Percentiles rank a stretch among this genome's conserved stretches.
phyloP scores from a whole-genome alignment of 2,329 filamentous ascomycete genomes.

The Aquanectria penicillioides region DNA sequence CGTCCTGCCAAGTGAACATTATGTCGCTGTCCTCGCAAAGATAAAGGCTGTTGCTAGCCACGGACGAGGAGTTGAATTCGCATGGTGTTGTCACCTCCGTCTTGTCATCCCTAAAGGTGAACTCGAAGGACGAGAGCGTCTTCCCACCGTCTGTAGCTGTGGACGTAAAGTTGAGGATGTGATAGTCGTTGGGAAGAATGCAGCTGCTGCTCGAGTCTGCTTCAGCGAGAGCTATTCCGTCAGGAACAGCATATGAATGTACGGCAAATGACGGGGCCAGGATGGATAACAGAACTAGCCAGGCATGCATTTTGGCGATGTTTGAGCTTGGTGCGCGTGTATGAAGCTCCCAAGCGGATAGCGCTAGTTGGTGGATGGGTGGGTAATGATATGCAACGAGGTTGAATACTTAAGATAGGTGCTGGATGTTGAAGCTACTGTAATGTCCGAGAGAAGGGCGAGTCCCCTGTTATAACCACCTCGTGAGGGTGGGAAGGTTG shows the following conservation, averaged over 20 bases:
- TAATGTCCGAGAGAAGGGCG: not conserved
- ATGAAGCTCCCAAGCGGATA: not conserved
- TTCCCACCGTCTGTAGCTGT: conserved; percentile 47
- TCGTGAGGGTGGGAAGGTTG: too few species aligned
- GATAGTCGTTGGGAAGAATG: conserved; percentile 51
- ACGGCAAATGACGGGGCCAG: conserved; percentile 35
- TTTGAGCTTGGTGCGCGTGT: conserved; percentile 6
- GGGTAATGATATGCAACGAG: too few species aligned
- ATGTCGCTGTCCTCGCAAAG: conserved; percentile 53
- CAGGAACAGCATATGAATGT: conserved; percentile 42
- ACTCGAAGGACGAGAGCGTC: conserved; percentile 48
- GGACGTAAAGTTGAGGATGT: conserved; percentile 50
- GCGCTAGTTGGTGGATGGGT: too few species aligned
- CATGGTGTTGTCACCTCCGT: conserved; percentile 55
- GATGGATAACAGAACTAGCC: conserved; percentile 33
- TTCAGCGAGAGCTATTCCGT: conserved; percentile 38
- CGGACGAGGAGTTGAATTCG: conserved; percentile 54
- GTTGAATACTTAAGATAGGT: too few species aligned
- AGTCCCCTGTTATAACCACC: not conserved
- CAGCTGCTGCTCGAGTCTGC: conserved; percentile 43
- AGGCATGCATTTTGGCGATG: conserved; percentile 30
- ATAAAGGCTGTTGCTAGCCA: conserved; percentile 42
- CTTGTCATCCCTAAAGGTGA: conserved; percentile 53
- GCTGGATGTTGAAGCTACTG: too few species aligned
- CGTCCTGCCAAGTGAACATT: conserved; percentile 54